Conservation (phyloP, 352 stramenopile species). For the Pythium sukuiense region DNA sequence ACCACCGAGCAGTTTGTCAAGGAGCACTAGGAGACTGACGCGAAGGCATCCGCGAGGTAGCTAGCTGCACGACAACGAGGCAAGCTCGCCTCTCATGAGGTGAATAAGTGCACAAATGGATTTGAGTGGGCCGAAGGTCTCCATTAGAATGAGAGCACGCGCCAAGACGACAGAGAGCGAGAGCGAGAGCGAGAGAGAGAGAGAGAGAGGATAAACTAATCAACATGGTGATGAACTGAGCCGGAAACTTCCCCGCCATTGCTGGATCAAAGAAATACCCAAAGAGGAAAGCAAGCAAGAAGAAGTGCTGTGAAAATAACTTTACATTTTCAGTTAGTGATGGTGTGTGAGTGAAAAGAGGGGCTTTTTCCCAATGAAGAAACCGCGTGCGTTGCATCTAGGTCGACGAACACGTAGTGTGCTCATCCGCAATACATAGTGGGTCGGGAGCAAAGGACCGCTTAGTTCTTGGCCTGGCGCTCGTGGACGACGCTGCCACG, state of each 20-base stretch:
- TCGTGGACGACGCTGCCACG: slow-evolving; percentile 45
- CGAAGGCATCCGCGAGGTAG: neutral
- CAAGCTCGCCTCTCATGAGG: no score
- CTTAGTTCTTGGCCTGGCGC: slow-evolving; percentile 29
- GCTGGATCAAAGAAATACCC: neutral
- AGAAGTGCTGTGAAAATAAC: slow-evolving; percentile 19
- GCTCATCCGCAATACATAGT: slow-evolving; percentile 21
- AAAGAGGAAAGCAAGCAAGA: neutral
- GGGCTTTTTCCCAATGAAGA: slow-evolving; percentile 26
- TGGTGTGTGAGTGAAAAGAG: slow-evolving; percentile 1
- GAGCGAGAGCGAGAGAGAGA: slow-evolving; percentile 2
- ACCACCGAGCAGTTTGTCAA: slow-evolving; percentile 82
- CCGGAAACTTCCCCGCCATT: neutral
- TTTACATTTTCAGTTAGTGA: slow-evolving; percentile 20
- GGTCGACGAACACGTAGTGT: neutral
- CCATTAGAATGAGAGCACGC: neutral
- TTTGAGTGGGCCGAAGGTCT: neutral
- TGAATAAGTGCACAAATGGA: neutral
- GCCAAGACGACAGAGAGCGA: neutral
- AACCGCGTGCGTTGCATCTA: slow-evolving; percentile 18
- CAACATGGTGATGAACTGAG: neutral
- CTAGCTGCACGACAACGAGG: neutral
- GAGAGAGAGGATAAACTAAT: slow-evolving; percentile 18
- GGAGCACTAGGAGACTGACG: slow-evolving; percentile 38
- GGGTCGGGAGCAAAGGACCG: neutral